These are phyloP conservation scores for Paulownia fortunei DNA, from an alignment of 257 asterid species.

Conservation along the genomic window DNA sequence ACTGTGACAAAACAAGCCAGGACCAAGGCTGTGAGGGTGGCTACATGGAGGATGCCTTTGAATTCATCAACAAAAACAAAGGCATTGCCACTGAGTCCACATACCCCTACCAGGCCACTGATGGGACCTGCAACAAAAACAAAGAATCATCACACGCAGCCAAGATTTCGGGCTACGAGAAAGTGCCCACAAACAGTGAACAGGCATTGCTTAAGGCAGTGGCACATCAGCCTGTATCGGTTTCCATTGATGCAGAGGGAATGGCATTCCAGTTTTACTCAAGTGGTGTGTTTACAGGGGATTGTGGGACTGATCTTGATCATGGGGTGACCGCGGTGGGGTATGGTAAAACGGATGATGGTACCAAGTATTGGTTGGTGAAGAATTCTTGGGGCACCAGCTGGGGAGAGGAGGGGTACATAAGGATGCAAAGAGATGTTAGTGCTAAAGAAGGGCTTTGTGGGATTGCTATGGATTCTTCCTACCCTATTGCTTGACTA, in stretches of 20 bases:
- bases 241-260: constrained; percentile 49
- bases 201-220: constrained; percentile 39
- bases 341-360: constrained; percentile 28
- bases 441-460: too few relatives aligned
- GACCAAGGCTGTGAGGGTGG: too few relatives aligned
- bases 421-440: too few relatives aligned
- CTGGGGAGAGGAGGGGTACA: too few relatives aligned
- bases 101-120: too few relatives aligned
- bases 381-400: constrained; percentile 52
- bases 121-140: constrained; percentile 36
- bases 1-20: constrained; percentile 45
- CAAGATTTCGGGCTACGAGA: constrained; percentile 35
- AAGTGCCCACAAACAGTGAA: constrained; percentile 42
- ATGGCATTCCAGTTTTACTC: constrained; percentile 38
- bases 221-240: constrained; percentile 48
- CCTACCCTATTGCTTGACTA: too few relatives aligned
- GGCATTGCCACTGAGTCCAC: constrained; percentile 33
- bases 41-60: too few relatives aligned
- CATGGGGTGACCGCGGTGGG: constrained; percentile 53
- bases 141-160: constrained; percentile 32
- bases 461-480: too few relatives aligned
- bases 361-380: constrained; percentile 42
- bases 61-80: too few relatives aligned
- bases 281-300: constrained; percentile 38
- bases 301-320: constrained; percentile 40